Evolutionary conservation across 2,329 filamentous ascomycete genomes (phyloP).

Genomic region (Cladophialophora psammophila): DNA sequence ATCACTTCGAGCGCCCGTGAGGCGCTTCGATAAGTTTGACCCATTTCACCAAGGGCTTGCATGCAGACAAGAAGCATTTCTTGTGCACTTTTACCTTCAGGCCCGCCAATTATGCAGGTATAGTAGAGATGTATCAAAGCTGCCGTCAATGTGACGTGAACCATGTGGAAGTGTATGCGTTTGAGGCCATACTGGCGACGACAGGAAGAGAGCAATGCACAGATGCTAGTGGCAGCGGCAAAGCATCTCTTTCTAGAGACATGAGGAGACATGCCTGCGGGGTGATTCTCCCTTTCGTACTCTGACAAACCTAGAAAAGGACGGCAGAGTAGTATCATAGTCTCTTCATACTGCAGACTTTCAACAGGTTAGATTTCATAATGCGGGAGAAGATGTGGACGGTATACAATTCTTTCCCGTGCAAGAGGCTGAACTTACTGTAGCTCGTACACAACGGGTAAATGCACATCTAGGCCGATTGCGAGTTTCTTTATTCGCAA

Average conservation of each 20-base stretch:
- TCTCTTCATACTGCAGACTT: too few species aligned
- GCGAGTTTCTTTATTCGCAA: too few species aligned
- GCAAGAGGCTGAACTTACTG: slow-evolving; percentile 33
- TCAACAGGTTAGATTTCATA: too few species aligned
- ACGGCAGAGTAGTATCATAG: too few species aligned
- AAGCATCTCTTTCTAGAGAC: too few species aligned
- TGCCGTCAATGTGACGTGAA: slow-evolving; percentile 26
- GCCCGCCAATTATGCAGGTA: slow-evolving; percentile 20
- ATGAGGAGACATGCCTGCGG: too few species aligned
- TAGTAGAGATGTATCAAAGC: slow-evolving; percentile 28
- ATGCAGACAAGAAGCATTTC: slow-evolving; percentile 45
- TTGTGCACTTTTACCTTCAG: slow-evolving; percentile 49
- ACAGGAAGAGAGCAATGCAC: slow-evolving; percentile 14
- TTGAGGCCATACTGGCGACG: slow-evolving; percentile 21
- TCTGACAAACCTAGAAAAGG: slow-evolving; percentile 20
- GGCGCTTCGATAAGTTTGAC: slow-evolving; percentile 34
- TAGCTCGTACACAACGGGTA: slow-evolving; percentile 42
- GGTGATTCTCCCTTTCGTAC: too few species aligned
- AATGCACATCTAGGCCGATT: too few species aligned
- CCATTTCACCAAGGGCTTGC: slow-evolving; percentile 35
- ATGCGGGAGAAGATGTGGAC: too few species aligned
- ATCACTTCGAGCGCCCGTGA: slow-evolving; percentile 35
- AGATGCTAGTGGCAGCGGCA: slow-evolving; percentile 20
- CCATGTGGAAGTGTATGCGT: slow-evolving; percentile 26
- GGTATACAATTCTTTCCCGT: too few species aligned